phyloP scores from a whole-genome alignment of 23 red algal genomes.

The Chondrus crispus region DNA sequence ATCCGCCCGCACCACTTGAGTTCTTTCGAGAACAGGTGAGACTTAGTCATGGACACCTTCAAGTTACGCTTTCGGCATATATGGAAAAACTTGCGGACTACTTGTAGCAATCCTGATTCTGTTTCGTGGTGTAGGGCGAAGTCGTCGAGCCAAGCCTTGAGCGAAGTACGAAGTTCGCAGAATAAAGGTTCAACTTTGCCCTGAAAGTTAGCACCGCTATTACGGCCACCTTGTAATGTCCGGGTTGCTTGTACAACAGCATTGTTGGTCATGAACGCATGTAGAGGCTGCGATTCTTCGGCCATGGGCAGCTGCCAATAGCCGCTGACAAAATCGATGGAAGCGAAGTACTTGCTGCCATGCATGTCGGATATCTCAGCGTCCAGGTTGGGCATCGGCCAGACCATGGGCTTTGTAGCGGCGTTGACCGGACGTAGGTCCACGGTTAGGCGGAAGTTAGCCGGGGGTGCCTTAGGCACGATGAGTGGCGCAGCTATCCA shows the following conservation, averaged over 20 bases:
- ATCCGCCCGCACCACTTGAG: conserved; percentile 29
- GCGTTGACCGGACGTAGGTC: neutral
- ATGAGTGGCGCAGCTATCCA: conserved; percentile 14
- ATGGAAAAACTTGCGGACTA: conserved; percentile 5
- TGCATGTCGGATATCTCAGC: neutral
- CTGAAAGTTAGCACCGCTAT: conserved; percentile 36
- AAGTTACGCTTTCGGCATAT: neutral
- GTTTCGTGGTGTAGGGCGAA: neutral
- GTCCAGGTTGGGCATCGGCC: neutral
- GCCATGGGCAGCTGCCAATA: conserved; percentile 17
- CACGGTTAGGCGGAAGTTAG: conserved; percentile 2
- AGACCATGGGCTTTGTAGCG: neutral
- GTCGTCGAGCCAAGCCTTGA: conserved; percentile 31
- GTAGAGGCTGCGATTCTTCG: neutral
- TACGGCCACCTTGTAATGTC: neutral
- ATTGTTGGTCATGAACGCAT: neutral
- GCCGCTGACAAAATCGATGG: conserved; percentile 1
- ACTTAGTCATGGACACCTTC: neutral
- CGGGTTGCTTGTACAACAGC: neutral
- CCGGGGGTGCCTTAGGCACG: conserved; percentile 1
- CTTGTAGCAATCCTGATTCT: neutral
- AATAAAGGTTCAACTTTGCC: conserved; percentile 11
- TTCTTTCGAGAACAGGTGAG: neutral
- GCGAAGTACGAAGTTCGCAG: neutral
- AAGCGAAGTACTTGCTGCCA: conserved; percentile 1